Evolutionary conservation across 345 rosid genomes (phyloP).

Genomic region (Pugionium cornutum): DNA sequence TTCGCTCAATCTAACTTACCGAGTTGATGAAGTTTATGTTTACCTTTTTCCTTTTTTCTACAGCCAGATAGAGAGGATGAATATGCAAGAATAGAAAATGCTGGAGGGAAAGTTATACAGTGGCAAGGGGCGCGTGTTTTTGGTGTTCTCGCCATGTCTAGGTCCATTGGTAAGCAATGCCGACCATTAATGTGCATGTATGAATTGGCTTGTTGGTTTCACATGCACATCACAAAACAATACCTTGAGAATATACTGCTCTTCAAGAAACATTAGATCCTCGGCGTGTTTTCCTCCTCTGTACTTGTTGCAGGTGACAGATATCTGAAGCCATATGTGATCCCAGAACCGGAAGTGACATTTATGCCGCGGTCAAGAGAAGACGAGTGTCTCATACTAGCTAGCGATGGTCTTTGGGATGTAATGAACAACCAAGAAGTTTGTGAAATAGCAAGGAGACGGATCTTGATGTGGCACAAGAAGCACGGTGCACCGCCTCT

Average conservation of each 20-base stretch:
- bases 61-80: conserved; percentile 98
- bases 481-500: conserved; percentile 57
- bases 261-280: conserved; percentile 33
- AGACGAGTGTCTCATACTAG: conserved; percentile 86
- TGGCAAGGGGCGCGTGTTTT: conserved; percentile 98
- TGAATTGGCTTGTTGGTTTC: conserved; percentile 15
- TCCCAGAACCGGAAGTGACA: conserved; percentile 90
- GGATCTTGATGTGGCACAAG: conserved; percentile 86
- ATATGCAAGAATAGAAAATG: conserved; percentile 88
- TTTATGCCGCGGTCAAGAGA: conserved; percentile 81
- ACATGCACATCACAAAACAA: background rate
- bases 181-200: too few relatives aligned
- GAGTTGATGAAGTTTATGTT: background rate
- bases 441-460: conserved; percentile 79
- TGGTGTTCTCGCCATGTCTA: conserved; percentile 98
- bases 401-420: too few relatives aligned
- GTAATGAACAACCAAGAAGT: conserved; percentile 92
- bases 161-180: conserved; percentile 73
- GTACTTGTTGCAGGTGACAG: conserved; percentile 69
- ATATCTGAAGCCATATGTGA: conserved; percentile 93
- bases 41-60: conserved; percentile 1
- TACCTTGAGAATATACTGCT: conserved; percentile 13
- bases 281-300: conserved; percentile 13
- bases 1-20: background rate
- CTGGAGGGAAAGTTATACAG: conserved; percentile 96